These are phyloP conservation scores for Colletotrichum gigasporum DNA, from an alignment of 2,329 filamentous ascomycete genomes.

Conservation along the genomic window DNA sequence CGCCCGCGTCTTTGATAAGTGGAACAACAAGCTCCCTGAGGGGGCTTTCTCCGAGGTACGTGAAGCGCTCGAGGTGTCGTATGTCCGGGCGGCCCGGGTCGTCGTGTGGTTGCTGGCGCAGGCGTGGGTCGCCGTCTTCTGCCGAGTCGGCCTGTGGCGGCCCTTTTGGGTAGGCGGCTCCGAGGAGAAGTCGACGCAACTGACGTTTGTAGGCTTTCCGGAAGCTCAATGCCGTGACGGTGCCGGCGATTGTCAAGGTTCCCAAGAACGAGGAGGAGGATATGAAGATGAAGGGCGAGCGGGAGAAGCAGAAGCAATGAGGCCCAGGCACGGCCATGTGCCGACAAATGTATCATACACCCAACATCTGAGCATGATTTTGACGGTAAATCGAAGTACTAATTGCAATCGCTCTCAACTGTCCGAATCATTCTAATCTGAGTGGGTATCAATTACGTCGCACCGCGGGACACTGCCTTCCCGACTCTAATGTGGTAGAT, in stretches of 20 bases:
- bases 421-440: no score
- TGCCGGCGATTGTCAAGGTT: conserved; percentile 44
- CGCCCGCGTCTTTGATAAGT: conserved; percentile 45
- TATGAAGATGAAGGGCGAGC: conserved; percentile 40
- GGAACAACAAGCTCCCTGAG: conserved; percentile 47
- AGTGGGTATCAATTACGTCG: no score
- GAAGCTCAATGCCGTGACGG: conserved; percentile 46
- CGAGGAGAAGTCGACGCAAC: background rate
- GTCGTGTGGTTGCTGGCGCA: background rate
- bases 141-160: conserved; percentile 35
- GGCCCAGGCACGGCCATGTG: no score
- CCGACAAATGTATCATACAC: no score
- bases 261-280: conserved; percentile 47
- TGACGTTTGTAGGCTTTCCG: conserved; percentile 40
- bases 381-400: no score
- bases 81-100: background rate
- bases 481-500: no score
- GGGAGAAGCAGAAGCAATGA: conserved; percentile 34
- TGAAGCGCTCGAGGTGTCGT: conserved; percentile 16
- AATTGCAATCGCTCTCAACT: no score
- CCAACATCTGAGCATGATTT: no score
- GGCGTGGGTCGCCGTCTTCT: conserved; percentile 16
- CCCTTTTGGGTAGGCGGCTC: conserved; percentile 31
- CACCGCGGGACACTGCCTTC: no score
- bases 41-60: conserved; percentile 45